Percentiles rank a stretch among this genome's conserved stretches.
Conservation (phyloP, 1,139 yeast genomes). For the Sugiyamaella castrensis region DNA sequence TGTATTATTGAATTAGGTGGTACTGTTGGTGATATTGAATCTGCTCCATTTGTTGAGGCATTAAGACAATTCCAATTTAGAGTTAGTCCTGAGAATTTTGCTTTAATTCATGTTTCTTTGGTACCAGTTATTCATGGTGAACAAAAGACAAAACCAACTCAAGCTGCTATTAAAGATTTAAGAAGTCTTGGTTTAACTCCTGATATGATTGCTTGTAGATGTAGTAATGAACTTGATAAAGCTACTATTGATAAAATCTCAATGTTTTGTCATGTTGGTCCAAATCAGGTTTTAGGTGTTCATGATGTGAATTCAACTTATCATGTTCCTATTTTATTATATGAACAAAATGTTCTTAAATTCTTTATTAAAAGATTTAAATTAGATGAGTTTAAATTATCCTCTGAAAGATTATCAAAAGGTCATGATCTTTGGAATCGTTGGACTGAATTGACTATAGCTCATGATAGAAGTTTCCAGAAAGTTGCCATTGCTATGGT, state of each 20-base stretch:
- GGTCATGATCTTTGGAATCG: slow-evolving; percentile 70
- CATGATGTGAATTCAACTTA: slow-evolving; percentile 97
- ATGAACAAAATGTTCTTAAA: slow-evolving; percentile 81
- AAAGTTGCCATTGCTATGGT: slow-evolving; percentile 92
- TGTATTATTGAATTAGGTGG: slow-evolving; percentile 98
- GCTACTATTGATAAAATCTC: slow-evolving; percentile 92
- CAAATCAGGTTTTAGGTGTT: slow-evolving; percentile 94
- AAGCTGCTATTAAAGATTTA: slow-evolving; percentile 96
- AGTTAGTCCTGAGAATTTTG: slow-evolving; percentile 91
- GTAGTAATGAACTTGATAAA: slow-evolving; percentile 75
- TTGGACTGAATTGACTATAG: slow-evolving; percentile 77
- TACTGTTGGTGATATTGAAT: slow-evolving; percentile 98
- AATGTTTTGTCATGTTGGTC: slow-evolving; percentile 98
- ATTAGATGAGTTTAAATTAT: slow-evolving; percentile 51
- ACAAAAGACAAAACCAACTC: slow-evolving; percentile 98
- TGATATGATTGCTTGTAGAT: slow-evolving; percentile 97
- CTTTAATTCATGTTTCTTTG: slow-evolving; percentile 91
- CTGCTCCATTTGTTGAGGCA: slow-evolving; percentile 98
- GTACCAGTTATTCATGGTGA: slow-evolving; percentile 98
- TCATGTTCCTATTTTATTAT: slow-evolving; percentile 89
- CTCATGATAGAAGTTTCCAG: slow-evolving; percentile 78
- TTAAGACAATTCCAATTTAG: slow-evolving; percentile 97
- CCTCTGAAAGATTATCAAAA: slow-evolving; percentile 52
- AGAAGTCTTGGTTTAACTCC: slow-evolving; percentile 94
- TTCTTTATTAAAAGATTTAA: slow-evolving; percentile 68